A percentile compares a stretch with the other conserved stretches of the same genome.
These are phyloP conservation scores for Xylaria longipes DNA, from an alignment of 495 filamentous ascomycete species.

Conservation along the genomic window DNA sequence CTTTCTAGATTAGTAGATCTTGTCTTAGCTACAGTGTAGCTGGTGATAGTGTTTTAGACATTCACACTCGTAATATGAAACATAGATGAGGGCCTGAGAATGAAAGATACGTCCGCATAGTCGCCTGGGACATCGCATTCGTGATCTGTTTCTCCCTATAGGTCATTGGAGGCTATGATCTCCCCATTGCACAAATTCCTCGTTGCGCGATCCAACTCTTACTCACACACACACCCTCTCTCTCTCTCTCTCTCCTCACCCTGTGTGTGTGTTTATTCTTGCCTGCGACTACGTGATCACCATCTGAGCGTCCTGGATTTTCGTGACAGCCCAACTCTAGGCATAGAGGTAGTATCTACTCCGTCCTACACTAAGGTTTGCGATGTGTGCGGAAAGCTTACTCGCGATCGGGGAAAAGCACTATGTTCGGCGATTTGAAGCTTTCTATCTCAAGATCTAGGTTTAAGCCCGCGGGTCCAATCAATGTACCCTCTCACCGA, in stretches of 20 bases:
- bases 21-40: background rate
- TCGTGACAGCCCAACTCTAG: background rate
- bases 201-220: background rate
- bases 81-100: background rate
- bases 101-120: background rate
- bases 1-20: background rate
- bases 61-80: background rate
- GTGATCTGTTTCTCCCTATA: background rate
- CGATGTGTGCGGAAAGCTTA: background rate
- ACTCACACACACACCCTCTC: background rate
- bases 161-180: background rate
- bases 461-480: background rate
- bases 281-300: background rate
- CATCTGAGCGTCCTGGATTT: background rate
- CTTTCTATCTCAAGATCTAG: background rate
- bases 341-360: background rate
- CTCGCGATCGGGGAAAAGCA: background rate
- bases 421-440: background rate
- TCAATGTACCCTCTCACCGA: background rate
- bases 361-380: background rate
- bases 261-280: background rate
- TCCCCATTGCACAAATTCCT: background rate
- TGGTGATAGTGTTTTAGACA: background rate
- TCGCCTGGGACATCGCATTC: background rate
- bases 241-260: no score